A percentile compares a stretch with the other conserved stretches of the same genome.
Evolutionary conservation across 805 yeast species (phyloP).

Genomic region (Yamadazyma akitaensis): DNA sequence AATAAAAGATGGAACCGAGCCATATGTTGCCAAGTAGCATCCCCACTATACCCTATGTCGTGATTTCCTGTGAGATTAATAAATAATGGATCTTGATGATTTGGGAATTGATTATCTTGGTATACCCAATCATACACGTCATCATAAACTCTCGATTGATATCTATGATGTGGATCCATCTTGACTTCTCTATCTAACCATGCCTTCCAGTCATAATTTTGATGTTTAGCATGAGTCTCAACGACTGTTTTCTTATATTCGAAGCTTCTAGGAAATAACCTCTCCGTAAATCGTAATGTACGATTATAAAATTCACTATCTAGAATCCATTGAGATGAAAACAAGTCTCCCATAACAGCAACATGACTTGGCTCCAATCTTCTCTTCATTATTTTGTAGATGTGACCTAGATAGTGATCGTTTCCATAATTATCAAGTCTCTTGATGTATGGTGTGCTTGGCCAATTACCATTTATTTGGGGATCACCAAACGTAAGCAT

Average conservation of each 20-base stretch:
- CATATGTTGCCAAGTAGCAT: slow-evolving; percentile 88
- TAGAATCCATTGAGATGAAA: slow-evolving; percentile 92
- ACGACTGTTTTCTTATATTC: slow-evolving; percentile 48
- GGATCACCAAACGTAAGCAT: slow-evolving; percentile 93
- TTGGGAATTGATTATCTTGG: slow-evolving; percentile 23
- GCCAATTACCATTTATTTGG: slow-evolving; percentile 89
- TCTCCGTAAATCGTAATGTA: slow-evolving; percentile 67
- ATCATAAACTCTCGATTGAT: slow-evolving; percentile 38
- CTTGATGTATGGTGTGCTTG: slow-evolving; percentile 64
- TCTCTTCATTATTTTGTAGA: slow-evolving; percentile 60
- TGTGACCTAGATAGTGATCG: slow-evolving; percentile 85
- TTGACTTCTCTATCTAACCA: slow-evolving; percentile 42
- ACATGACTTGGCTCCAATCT: slow-evolving; percentile 74
- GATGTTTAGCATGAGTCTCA: slow-evolving; percentile 46
- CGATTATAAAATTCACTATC: slow-evolving; percentile 84
- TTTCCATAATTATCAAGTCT: slow-evolving; percentile 85
- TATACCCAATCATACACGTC: slow-evolving; percentile 69
- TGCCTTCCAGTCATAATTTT: slow-evolving; percentile 53
- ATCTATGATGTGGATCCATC: slow-evolving; percentile 34
- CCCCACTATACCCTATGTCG: slow-evolving; percentile 94
- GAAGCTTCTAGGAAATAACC: slow-evolving; percentile 60
- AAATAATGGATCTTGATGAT: slow-evolving; percentile 58
- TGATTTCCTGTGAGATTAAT: slow-evolving; percentile 92
- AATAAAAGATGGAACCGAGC: slow-evolving; percentile 69
- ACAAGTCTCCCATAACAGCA: slow-evolving; percentile 88